Evolutionary conservation across 2,329 filamentous ascomycete species (phyloP).

Genomic region (Exophiala sideris): DNA sequence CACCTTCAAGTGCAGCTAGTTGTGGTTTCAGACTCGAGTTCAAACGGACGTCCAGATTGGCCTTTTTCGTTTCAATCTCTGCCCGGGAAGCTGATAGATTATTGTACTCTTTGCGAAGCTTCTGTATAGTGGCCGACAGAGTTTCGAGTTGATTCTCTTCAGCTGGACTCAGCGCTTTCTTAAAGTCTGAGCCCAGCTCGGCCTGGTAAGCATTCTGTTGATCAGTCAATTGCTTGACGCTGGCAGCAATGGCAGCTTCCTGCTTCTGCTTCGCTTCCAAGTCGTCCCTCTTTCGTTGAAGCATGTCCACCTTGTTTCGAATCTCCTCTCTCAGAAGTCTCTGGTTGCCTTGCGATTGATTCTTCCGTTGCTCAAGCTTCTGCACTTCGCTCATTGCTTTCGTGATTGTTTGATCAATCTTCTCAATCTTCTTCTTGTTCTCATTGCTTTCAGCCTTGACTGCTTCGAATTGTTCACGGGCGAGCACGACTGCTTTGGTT

Average conservation of each 20-base stretch:
- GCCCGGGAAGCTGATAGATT: slow-evolving; percentile 69
- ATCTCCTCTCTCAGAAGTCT: slow-evolving; percentile 76
- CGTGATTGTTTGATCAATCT: slow-evolving; percentile 85
- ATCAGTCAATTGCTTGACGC: slow-evolving; percentile 72
- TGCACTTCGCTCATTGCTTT: slow-evolving; percentile 77
- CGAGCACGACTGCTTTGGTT: slow-evolving; percentile 69
- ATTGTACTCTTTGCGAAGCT: slow-evolving; percentile 72
- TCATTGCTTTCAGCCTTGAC: slow-evolving; percentile 62
- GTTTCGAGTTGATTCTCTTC: slow-evolving; percentile 78
- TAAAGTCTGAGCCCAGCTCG: slow-evolving; percentile 83
- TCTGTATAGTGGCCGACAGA: slow-evolving; percentile 66
- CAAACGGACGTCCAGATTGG: slow-evolving; percentile 78
- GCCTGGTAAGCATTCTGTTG: slow-evolving; percentile 73
- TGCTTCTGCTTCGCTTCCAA: slow-evolving; percentile 67
- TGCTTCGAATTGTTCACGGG: slow-evolving; percentile 69
- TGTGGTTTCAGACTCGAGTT: slow-evolving; percentile 84
- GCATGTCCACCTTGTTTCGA: slow-evolving; percentile 67
- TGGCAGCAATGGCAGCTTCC: slow-evolving; percentile 66
- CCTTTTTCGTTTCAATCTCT: slow-evolving; percentile 76
- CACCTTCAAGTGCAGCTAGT: slow-evolving; percentile 77
- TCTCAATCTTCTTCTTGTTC: slow-evolving; percentile 68
- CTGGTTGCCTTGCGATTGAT: slow-evolving; percentile 76
- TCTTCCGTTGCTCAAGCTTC: slow-evolving; percentile 74
- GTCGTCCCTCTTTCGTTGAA: slow-evolving; percentile 69
- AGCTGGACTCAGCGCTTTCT: slow-evolving; percentile 77